Evolutionary conservation across 2,329 filamentous ascomycete genomes (phyloP), one percentile per base, ranked within the genome.

Genomic region (Stemphylium lycopersici): DNA sequence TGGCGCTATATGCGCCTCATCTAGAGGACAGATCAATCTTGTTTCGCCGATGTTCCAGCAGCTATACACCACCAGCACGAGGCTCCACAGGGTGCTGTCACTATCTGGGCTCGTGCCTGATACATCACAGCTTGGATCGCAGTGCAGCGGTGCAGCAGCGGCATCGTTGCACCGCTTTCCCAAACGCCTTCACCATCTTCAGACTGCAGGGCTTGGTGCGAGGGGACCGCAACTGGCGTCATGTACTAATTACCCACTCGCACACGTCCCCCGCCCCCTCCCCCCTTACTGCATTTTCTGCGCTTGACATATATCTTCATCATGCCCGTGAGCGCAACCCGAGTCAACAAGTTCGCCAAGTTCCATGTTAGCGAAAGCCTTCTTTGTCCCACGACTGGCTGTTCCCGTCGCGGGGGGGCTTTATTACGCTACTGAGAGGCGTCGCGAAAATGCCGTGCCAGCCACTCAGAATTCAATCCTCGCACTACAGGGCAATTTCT

Each of bases 401-500:
- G 32, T 12, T 18, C 16, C 37, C 51, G 48, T 44, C 61, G 65
- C 57, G 54, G 61, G 60, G 59, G 10, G 26, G 26, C 58, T 48
- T 67, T 57, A 29, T 29, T 3, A 61, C 52, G 59, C 55, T 56
- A 58, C 18, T 46, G 34, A 24, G 36, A 34, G 49, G 49, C 42
- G 49, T 34, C 49, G 42, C 53, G 58, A 56, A 24, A 41, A 45
- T 44, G 40, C 59, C 38, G 18, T 39, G 51, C 50, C 55, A 52
- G 46, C 58, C 50, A 61, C 52, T 52, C 51, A 42, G 61, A 58
- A 58, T 41, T 46, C 40, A 43, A 40, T 26, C 42, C 43, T 36
- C 41, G 66, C 61, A 62, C 53, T 61, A 62, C 47, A 49, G 56
- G 60, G 60, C 65, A 56, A 41, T 43, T 61, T 59, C 48, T 50